Evolutionary conservation across 208 protist species (phyloP).

Genomic region (Wallacemonas sp.): DNA sequence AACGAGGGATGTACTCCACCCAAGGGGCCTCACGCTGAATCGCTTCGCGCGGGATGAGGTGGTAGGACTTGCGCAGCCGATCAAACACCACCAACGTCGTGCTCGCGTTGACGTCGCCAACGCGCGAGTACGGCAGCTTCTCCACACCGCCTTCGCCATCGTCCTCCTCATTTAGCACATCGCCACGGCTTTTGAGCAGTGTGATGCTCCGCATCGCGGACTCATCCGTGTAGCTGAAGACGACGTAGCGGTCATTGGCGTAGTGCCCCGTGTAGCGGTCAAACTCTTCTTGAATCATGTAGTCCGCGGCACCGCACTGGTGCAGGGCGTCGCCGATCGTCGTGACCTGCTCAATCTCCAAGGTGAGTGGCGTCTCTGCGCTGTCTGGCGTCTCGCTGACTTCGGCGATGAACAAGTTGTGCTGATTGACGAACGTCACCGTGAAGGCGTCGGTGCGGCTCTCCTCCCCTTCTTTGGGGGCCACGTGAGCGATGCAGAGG

Average conservation of each 20-base stretch:
- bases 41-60: slow-evolving; percentile 45
- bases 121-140: slow-evolving; percentile 76
- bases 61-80: slow-evolving; percentile 22
- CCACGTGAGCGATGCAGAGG: slow-evolving; percentile 34
- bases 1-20: slow-evolving; percentile 85
- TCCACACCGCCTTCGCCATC: slow-evolving; percentile 33
- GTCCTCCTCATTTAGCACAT: slow-evolving; percentile 18
- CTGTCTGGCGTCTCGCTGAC: slow-evolving; percentile 34
- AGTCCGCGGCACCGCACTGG: slow-evolving; percentile 83
- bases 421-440: slow-evolving; percentile 68
- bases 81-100: slow-evolving; percentile 67
- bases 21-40: slow-evolving; percentile 43
- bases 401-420: slow-evolving; percentile 71
- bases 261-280: slow-evolving; percentile 85
- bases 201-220: slow-evolving; percentile 60
- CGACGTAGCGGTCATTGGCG: slow-evolving; percentile 58
- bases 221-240: slow-evolving; percentile 81
- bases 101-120: slow-evolving; percentile 74
- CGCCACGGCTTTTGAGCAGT: slow-evolving; percentile 42
- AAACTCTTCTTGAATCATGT: slow-evolving; percentile 94
- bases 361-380: slow-evolving; percentile 24
- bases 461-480: not conserved
- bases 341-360: slow-evolving; percentile 61
- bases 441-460: slow-evolving; percentile 13
- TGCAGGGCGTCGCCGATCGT: slow-evolving; percentile 61